phyloP scores from a whole-genome alignment of 345 rosid genomes.

The Lepidium aucheri region DNA sequence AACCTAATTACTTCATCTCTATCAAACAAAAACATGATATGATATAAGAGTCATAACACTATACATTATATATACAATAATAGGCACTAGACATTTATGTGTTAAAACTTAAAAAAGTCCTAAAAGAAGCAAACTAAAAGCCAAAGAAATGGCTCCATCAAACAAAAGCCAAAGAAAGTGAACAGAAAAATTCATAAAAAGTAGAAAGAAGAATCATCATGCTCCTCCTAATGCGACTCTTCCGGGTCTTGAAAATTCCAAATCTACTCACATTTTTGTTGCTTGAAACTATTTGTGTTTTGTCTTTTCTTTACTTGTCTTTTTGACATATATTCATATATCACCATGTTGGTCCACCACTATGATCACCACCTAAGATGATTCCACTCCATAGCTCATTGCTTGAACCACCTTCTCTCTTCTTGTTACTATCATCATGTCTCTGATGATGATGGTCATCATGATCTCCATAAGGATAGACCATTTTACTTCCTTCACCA shows the following conservation, averaged over 20 bases:
- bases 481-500: conserved; percentile 18
- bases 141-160: conserved; percentile 21
- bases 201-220: conserved; percentile 23
- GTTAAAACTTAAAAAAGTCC: neutral
- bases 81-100: neutral
- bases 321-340: conserved; percentile 9
- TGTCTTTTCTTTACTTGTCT: conserved; percentile 12
- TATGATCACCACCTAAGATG: conserved; percentile 25
- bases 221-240: conserved; percentile 32
- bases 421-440: conserved; percentile 26
- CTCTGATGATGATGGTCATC: conserved; percentile 6
- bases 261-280: conserved; percentile 8
- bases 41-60: neutral
- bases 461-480: conserved; percentile 19
- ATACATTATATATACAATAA: neutral
- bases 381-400: conserved; percentile 33
- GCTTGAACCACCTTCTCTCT: conserved; percentile 30
- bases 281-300: conserved; percentile 12
- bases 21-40: neutral
- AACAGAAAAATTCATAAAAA: conserved; percentile 8
- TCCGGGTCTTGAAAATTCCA: conserved; percentile 31
- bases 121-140: neutral
- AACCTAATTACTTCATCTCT: neutral
- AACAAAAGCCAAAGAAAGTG: conserved; percentile 20
- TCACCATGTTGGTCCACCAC: conserved; percentile 35